A percentile compares a stretch with the other conserved stretches of the same genome.
Evolutionary conservation across 257 asterid species (phyloP).

Genomic region (Solanum bulbocastanum): DNA sequence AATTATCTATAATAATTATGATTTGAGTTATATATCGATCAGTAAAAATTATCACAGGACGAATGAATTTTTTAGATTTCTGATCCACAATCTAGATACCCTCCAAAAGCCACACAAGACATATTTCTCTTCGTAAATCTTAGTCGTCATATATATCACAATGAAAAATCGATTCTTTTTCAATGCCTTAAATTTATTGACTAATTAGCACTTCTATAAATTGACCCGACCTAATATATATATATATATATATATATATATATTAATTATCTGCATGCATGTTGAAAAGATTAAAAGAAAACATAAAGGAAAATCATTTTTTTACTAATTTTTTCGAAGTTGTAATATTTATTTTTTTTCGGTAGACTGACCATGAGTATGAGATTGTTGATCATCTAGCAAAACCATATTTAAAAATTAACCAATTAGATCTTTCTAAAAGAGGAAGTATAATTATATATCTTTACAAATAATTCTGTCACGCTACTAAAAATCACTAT

Average conservation of each 20-base stretch:
- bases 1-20: neutral
- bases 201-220: too few relatives aligned
- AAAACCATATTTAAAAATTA: too few relatives aligned
- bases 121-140: neutral
- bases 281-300: neutral
- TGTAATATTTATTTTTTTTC: neutral
- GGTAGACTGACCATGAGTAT: neutral
- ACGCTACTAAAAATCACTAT: neutral
- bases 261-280: neutral
- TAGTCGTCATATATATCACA: neutral
- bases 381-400: neutral
- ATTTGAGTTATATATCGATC: too few relatives aligned
- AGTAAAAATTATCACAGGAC: neutral
- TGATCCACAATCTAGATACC: neutral
- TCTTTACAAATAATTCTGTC: neutral
- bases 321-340: neutral
- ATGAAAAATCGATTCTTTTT: neutral
- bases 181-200: neutral
- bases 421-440: neutral
- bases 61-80: too few relatives aligned
- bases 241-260: too few relatives aligned
- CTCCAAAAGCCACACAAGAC: neutral
- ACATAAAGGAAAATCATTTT: neutral
- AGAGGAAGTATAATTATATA: neutral
- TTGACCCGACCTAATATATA: too few relatives aligned